A percentile compares a stretch with the other conserved stretches of the same genome.
Conservation (phyloP, 1,284 basidiomycete species). For the Ustilago lituana region DNA sequence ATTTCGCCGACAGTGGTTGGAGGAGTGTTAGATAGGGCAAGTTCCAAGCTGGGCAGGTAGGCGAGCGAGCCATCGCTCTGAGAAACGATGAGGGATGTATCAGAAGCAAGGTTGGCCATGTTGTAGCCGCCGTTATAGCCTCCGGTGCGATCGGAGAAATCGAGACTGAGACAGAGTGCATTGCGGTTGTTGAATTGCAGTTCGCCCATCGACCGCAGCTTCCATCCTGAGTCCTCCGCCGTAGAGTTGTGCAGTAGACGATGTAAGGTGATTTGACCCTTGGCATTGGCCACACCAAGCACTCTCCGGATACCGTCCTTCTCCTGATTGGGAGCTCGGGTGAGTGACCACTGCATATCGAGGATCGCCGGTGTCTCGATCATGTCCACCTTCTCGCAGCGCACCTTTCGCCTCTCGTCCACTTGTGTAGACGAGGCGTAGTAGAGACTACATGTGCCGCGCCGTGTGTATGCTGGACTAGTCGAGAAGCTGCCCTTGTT, state of each 20-base stretch:
- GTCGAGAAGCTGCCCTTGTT: constrained; percentile 2
- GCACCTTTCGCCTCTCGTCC: constrained; percentile 12
- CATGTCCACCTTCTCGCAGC: constrained; percentile 19
- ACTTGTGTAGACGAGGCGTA: not conserved
- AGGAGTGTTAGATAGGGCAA: constrained; percentile 4
- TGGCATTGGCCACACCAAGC: constrained; percentile 56
- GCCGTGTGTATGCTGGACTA: constrained; percentile 52
- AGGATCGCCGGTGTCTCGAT: constrained; percentile 59
- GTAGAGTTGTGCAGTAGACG: constrained; percentile 6
- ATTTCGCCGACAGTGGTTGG: constrained; percentile 1
- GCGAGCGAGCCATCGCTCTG: constrained; percentile 64
- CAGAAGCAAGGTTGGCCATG: not conserved
- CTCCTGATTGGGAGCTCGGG: not conserved
- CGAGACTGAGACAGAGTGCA: constrained; percentile 63
- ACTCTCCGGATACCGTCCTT: constrained; percentile 3
- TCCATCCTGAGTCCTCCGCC: not conserved
- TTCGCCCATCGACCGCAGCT: constrained; percentile 13
- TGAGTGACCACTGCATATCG: constrained; percentile 64
- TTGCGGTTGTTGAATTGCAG: constrained; percentile 55
- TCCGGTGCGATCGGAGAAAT: constrained; percentile 57
- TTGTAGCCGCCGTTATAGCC: constrained; percentile 21
- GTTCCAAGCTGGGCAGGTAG: constrained; percentile 47
- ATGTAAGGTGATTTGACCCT: constrained; percentile 43
- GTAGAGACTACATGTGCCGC: constrained; percentile 51
- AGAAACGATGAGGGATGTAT: constrained; percentile 54